phyloP scores from a whole-genome alignment of 805 yeast genomes.

The Metschnikowia noctiluminum region DNA sequence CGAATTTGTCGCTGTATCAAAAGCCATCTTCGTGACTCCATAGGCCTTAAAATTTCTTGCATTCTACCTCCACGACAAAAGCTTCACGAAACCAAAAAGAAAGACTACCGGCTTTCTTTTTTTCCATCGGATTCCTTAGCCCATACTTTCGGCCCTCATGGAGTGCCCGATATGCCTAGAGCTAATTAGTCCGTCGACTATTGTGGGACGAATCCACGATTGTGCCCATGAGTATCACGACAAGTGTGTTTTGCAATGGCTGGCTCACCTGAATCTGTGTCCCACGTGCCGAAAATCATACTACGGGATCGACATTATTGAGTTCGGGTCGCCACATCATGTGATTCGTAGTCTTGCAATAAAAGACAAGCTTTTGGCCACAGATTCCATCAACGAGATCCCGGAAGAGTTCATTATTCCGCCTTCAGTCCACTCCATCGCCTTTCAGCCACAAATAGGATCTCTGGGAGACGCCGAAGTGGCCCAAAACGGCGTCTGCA shows the following conservation, averaged over 20 bases:
- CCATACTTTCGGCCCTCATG: not conserved
- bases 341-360: slow-evolving; percentile 18
- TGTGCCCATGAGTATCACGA: slow-evolving; percentile 59
- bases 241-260: slow-evolving; percentile 57
- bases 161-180: slow-evolving; percentile 65
- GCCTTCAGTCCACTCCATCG: slow-evolving; percentile 2
- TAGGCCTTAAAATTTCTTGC: not conserved
- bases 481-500: slow-evolving; percentile 24
- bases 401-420: slow-evolving; percentile 36
- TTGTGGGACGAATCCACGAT: slow-evolving; percentile 24
- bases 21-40: not conserved
- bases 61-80: not conserved
- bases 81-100: not conserved
- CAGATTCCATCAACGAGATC: slow-evolving; percentile 36
- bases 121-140: not conserved
- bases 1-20: not conserved
- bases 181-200: slow-evolving; percentile 10
- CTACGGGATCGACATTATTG: slow-evolving; percentile 32
- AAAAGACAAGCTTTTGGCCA: slow-evolving; percentile 30
- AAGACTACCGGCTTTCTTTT: too few species aligned
- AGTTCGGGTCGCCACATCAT: slow-evolving; percentile 11
- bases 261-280: slow-evolving; percentile 52
- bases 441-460: not conserved
- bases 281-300: slow-evolving; percentile 58
- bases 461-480: slow-evolving; percentile 1